Base-by-base conservation (phyloP, 768 basidiomycete genomes). In the Macrocybe gigantea region DNA sequence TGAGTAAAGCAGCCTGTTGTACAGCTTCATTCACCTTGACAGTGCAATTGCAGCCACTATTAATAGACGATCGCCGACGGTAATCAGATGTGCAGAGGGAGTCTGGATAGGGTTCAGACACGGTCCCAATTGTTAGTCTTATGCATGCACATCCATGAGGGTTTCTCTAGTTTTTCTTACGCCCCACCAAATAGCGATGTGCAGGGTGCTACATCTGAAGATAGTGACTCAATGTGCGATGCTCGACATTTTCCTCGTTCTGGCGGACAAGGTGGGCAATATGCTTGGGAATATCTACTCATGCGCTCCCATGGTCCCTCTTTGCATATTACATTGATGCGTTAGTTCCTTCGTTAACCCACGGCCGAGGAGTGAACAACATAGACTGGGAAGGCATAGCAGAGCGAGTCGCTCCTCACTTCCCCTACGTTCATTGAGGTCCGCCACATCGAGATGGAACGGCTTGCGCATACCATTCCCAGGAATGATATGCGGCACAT, bases 251-350 rank as follows among this genome's bases (percentile, higher is more conserved):
- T 93, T 99, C 75, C 77, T 98, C 29, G 94, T 98, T 5, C 71
- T 97, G 8, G 91, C 93, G 7, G 93, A 96, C 66, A 94, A 93
- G 75, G 89, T 82, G 45, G 33, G 47, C 55, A 33, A 5, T 7
- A 22, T 11, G n/a, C 10, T 31, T 15, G 0, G 7, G 15, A 12
- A 37, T 12, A 11, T 30, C 38, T 49, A 22, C 37, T 47, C 10
- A 49, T 33, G 33, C 38, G 41, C 29, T 43, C 22, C 29, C 47
- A 10, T 53, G 90, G 85, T 85, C 85, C 0, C 71, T 97, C 2
- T 91, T 96, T 51, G 94, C 95, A 1, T 93, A 94, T 58, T 90
- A 93, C 54, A 93, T 98, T 42, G 95, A 99, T 64, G 93, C 94
- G 0, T 78, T 99, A 31, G 93, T 98, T 6, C 95, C 95, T 0